These are phyloP conservation scores for Termitomyces sp. DNA, from an alignment of 768 basidiomycete genomes.

Conservation along the genomic window DNA sequence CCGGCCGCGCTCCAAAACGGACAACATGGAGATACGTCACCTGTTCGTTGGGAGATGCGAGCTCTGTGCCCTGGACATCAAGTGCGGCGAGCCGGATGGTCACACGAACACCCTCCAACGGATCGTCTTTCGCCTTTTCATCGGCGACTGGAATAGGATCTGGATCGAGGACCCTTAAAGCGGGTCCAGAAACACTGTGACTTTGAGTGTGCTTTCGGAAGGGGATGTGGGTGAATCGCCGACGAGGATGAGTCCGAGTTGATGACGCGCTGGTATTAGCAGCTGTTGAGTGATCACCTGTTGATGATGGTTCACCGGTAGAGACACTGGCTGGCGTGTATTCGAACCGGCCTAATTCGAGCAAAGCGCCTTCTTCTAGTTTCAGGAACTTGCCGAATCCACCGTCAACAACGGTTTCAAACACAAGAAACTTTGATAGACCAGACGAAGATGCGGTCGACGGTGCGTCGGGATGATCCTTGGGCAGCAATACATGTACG, in stretches of 20 bases:
- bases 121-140: constrained; percentile 39
- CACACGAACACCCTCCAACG: constrained; percentile 69
- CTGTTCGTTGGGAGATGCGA: constrained; percentile 79
- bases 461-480: constrained; percentile 57
- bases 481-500: constrained; percentile 71
- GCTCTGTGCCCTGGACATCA: constrained; percentile 68
- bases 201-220: constrained; percentile 59
- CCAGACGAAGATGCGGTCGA: constrained; percentile 31
- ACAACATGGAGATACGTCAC: constrained; percentile 86
- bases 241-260: constrained; percentile 30
- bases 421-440: constrained; percentile 53
- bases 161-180: constrained; percentile 75
- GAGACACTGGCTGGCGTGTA: constrained; percentile 29
- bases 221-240: constrained; percentile 66
- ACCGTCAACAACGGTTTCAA: constrained; percentile 68
- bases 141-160: constrained; percentile 39
- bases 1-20: constrained; percentile 54
- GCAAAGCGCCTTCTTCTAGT: constrained; percentile 72
- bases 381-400: constrained; percentile 78
- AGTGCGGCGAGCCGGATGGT: constrained; percentile 81
- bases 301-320: constrained; percentile 14
- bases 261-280: constrained; percentile 15
- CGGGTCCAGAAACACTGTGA: constrained; percentile 67
- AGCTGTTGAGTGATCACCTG: constrained; percentile 5
- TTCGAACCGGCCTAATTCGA: constrained; percentile 82